A percentile compares a stretch with the other conserved stretches of the same genome.
Evolutionary conservation across 768 basidiomycete genomes (phyloP).

Genomic region (Gymnopilus dilepis): DNA sequence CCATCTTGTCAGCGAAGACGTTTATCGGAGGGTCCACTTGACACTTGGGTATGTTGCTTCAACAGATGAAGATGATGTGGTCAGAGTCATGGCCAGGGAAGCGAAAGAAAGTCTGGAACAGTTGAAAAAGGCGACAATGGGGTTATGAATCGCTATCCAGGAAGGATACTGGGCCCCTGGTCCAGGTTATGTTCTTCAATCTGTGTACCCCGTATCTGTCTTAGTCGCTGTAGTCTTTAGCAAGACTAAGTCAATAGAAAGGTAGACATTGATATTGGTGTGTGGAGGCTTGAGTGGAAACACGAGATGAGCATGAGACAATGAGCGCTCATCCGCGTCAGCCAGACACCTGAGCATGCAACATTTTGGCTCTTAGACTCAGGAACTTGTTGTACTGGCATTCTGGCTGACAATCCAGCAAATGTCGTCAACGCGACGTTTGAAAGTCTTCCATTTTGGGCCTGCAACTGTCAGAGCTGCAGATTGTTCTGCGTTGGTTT

Average conservation of each 20-base stretch:
- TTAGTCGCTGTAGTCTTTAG: conserved; percentile 64
- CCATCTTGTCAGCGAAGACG: conserved; percentile 36
- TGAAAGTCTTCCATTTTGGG: conserved; percentile 72
- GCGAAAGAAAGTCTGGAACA: conserved; percentile 58
- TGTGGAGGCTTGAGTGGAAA: conserved; percentile 12
- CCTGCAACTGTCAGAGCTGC: conserved; percentile 65
- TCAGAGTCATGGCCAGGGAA: conserved; percentile 80
- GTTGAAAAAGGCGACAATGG: conserved; percentile 52
- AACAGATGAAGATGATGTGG: conserved; percentile 75
- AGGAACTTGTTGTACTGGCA: conserved; percentile 22
- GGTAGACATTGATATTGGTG: conserved; percentile 66
- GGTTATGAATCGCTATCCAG: conserved; percentile 33
- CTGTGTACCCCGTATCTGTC: conserved; percentile 94
- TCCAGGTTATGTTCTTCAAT: too few species aligned
- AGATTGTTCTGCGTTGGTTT: conserved; percentile 54
- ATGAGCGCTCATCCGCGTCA: conserved; percentile 23
- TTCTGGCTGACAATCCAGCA: conserved; percentile 59
- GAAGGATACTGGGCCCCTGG: conserved; percentile 2
- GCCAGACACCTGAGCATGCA: conserved; percentile 16
- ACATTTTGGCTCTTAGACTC: neutral
- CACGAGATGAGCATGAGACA: conserved; percentile 7
- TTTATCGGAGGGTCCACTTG: conserved; percentile 55
- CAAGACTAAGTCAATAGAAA: conserved; percentile 84
- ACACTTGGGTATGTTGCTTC: conserved; percentile 72
- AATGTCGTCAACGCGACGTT: conserved; percentile 77